These are phyloP conservation scores for Colletotrichum lini DNA, from an alignment of 2,329 filamentous ascomycete species.

Conservation along the genomic window DNA sequence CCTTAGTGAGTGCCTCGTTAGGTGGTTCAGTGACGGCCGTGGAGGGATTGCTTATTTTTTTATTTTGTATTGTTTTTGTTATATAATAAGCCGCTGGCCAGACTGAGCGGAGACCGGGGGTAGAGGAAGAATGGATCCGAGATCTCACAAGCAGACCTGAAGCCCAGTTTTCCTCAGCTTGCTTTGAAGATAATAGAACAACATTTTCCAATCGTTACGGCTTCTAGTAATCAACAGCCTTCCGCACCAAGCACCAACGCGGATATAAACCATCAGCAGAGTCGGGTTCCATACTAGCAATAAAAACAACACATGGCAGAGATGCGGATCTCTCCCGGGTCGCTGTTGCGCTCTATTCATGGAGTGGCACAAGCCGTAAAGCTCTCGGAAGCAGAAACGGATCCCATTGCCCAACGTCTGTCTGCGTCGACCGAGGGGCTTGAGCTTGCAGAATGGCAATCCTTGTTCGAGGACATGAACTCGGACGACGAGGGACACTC, in stretches of 20 bases:
- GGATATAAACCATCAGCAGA: neutral
- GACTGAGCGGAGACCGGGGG: neutral
- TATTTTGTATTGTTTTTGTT: neutral
- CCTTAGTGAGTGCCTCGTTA: neutral
- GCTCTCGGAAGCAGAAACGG: neutral
- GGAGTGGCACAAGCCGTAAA: slow-evolving; percentile 20
- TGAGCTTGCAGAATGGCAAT: neutral
- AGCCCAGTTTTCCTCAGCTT: too few relatives aligned
- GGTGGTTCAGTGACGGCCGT: neutral
- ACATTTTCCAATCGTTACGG: too few relatives aligned
- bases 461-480: neutral
- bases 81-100: neutral
- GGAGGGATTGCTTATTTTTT: too few relatives aligned
- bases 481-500: neutral
- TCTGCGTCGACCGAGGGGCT: too few relatives aligned
- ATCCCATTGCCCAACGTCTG: neutral
- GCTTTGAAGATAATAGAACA: too few relatives aligned
- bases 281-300: neutral
- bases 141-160: too few relatives aligned
- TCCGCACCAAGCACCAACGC: too few relatives aligned
- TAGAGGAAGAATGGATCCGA: too few relatives aligned
- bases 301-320: too few relatives aligned
- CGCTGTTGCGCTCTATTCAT: neutral
- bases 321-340: neutral
- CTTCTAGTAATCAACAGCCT: too few relatives aligned